phyloP scores from a whole-genome alignment of 2,329 filamentous ascomycete genomes.

The Leptographium galeiforme region DNA sequence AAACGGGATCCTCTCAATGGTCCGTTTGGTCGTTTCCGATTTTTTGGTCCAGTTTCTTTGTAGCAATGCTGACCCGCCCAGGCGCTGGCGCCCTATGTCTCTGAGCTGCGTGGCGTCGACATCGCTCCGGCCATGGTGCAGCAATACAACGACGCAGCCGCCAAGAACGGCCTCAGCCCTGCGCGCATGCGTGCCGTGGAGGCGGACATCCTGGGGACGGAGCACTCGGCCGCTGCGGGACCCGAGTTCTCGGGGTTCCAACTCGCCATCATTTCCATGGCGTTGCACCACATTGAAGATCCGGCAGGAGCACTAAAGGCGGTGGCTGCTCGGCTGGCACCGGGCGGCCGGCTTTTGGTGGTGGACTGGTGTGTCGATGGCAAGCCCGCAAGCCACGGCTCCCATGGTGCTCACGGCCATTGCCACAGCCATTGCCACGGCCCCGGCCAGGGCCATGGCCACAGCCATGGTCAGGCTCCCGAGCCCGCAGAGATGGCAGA shows the following conservation, averaged over 20 bases:
- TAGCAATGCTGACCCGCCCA: not conserved
- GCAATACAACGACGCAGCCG: conserved; percentile 11
- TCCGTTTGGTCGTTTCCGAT: not conserved
- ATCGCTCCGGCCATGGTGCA: conserved; percentile 14
- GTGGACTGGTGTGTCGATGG: conserved; percentile 9
- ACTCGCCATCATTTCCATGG: conserved; percentile 12
- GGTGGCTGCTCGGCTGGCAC: conserved; percentile 9
- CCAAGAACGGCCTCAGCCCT: not conserved
- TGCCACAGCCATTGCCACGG: not conserved
- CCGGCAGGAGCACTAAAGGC: conserved; percentile 6
- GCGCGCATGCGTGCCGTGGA: conserved; percentile 12
- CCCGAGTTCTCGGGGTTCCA: conserved; percentile 10
- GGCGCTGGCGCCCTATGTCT: conserved; percentile 3
- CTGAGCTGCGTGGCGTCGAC: conserved; percentile 12
- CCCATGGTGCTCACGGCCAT: too few species aligned
- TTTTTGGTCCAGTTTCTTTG: not conserved
- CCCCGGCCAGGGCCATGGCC: not conserved
- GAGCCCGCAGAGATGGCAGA: not conserved
- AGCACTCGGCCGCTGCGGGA: not conserved
- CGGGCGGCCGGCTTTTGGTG: conserved; percentile 11
- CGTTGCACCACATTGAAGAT: conserved; percentile 13
- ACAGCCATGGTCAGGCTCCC: not conserved
- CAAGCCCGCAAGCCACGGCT: not conserved
- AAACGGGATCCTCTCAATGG: conserved; percentile 8
- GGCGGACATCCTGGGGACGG: conserved; percentile 8